phyloP scores from a whole-genome alignment of 441 rosid genomes.

The Monsonia emarginata region DNA sequence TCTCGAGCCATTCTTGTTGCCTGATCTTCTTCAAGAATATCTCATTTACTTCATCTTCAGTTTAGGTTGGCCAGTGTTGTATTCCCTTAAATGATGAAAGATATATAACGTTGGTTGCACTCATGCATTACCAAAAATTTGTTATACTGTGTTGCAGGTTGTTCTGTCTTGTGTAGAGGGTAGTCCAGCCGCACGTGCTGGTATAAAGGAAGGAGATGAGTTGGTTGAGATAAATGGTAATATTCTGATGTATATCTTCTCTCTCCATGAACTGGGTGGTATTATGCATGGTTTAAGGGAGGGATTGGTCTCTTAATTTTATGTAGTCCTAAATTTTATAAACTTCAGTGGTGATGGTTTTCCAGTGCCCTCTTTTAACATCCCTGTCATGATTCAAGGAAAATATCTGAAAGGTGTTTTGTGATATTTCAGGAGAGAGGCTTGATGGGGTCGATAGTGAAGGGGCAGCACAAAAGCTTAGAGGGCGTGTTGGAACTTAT shows the following conservation, averaged over 20 bases:
- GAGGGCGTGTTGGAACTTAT: conserved; percentile 74
- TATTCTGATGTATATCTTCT: background rate
- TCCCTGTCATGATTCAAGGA: background rate
- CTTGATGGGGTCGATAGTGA: conserved; percentile 61
- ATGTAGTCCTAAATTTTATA: background rate
- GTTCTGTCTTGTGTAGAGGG: conserved; percentile 70
- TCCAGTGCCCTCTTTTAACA: background rate
- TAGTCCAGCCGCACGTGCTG: conserved; percentile 83
- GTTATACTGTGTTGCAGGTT: conserved; percentile 34
- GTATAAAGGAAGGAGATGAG: conserved; percentile 73
- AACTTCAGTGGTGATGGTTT: background rate
- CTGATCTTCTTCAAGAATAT: background rate
- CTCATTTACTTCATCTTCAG: background rate
- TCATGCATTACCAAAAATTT: background rate
- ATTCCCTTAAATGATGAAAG: background rate
- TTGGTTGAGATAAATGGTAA: conserved; percentile 87
- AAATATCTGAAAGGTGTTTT: background rate
- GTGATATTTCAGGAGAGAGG: conserved; percentile 45
- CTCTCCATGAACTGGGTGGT: background rate
- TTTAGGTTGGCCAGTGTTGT: background rate
- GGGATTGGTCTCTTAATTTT: background rate
- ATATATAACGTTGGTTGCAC: background rate
- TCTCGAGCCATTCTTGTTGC: background rate
- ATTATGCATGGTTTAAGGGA: background rate
- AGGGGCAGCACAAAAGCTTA: conserved; percentile 73